These are phyloP conservation scores for Candida caryicola DNA, from an alignment of 805 yeast genomes.

Conservation along the genomic window DNA sequence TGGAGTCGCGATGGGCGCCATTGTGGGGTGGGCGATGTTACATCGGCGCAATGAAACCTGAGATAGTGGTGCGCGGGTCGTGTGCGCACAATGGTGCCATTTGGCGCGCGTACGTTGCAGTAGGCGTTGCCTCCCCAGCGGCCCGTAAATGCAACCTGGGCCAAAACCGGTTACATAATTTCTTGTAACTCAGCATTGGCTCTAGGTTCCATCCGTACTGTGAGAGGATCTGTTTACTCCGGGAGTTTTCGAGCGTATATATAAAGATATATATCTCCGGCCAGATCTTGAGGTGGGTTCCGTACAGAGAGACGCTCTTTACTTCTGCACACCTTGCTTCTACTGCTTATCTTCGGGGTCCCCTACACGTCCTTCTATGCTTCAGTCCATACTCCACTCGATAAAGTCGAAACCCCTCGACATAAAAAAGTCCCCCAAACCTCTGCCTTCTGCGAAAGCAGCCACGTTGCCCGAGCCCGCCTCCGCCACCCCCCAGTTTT, in stretches of 20 bases:
- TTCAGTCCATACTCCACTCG: background rate
- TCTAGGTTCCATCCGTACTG: background rate
- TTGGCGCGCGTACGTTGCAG: background rate
- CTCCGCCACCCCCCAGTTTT: background rate
- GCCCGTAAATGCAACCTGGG: background rate
- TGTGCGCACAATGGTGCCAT: background rate
- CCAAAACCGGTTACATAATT: background rate
- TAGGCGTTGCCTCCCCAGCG: background rate
- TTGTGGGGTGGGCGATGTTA: background rate
- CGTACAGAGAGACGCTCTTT: no score
- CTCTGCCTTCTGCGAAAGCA: background rate
- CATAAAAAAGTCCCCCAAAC: background rate
- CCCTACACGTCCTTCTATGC: no score
- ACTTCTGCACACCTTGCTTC: no score
- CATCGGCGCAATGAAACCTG: background rate
- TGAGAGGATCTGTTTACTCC: no score
- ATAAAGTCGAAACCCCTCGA: background rate
- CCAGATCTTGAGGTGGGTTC: no score
- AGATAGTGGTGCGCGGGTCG: no score
- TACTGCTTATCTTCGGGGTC: no score
- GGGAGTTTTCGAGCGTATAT: background rate
- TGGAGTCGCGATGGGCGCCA: no score
- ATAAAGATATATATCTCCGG: no score
- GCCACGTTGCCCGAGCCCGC: background rate
- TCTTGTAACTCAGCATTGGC: background rate